Percentiles rank a stretch among this genome's conserved stretches.
Conservation (phyloP, 1,284 basidiomycete genomes). For the Apiotrichum laibachii region DNA sequence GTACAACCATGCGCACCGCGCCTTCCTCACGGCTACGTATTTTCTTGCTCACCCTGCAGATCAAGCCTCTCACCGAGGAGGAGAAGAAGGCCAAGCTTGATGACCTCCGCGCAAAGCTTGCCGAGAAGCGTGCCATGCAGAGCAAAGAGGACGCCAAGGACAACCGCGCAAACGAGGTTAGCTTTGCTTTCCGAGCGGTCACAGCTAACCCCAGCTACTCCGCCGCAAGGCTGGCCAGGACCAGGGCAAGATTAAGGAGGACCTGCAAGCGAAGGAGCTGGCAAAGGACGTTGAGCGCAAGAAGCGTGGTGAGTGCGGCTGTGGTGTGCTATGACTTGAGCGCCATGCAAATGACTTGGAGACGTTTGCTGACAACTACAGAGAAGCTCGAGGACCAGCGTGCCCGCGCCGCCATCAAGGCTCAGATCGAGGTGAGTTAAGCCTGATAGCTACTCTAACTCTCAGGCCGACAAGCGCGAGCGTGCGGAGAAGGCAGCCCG, state of each 20-base stretch:
- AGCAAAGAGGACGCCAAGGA: constrained; percentile 69
- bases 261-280: constrained; percentile 72
- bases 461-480: constrained; percentile 71
- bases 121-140: constrained; percentile 63
- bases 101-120: constrained; percentile 74
- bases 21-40: too few species aligned
- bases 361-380: constrained; percentile 36
- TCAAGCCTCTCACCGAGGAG: constrained; percentile 81
- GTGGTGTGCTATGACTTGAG: neutral
- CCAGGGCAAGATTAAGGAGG: constrained; percentile 67
- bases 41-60: constrained; percentile 24
- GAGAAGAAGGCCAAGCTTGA: constrained; percentile 80
- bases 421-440: constrained; percentile 69
- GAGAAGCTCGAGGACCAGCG: constrained; percentile 83
- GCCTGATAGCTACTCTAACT: constrained; percentile 3
- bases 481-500: constrained; percentile 81
- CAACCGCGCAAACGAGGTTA: constrained; percentile 67
- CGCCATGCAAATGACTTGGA: too few species aligned
- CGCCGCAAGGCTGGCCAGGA: constrained; percentile 84
- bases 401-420: constrained; percentile 78
- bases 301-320: constrained; percentile 60
- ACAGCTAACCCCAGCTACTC: constrained; percentile 53
- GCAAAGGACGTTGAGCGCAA: constrained; percentile 74
- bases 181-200: neutral
- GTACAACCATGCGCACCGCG: too few species aligned